A percentile compares a stretch with the other conserved stretches of the same genome.
phyloP scores from a whole-genome alignment of 805 yeast genomes.

The Ogataea nakhonphanomensis region DNA sequence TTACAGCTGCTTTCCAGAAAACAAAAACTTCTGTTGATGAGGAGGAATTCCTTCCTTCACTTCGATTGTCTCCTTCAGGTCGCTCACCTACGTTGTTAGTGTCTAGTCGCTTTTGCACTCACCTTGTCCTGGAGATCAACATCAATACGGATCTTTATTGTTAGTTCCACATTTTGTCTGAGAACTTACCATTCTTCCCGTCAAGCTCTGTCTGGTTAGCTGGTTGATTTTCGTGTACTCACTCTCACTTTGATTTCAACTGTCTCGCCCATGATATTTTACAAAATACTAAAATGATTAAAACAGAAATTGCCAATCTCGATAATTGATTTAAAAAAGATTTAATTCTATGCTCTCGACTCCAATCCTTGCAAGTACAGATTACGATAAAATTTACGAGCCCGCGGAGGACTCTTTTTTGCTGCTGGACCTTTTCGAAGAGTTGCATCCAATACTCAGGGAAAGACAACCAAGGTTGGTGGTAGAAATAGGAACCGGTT shows the following conservation, averaged over 20 bases:
- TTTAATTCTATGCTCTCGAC: conserved; percentile 66
- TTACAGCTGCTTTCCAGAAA: conserved; percentile 85
- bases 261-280: conserved; percentile 9
- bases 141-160: conserved; percentile 58
- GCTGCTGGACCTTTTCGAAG: conserved; percentile 75
- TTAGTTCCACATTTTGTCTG: not conserved
- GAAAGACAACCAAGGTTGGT: conserved; percentile 45
- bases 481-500: conserved; percentile 86
- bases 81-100: conserved; percentile 37
- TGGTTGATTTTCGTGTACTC: conserved; percentile 10
- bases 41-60: conserved; percentile 98
- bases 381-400: conserved; percentile 78
- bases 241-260: conserved; percentile 34
- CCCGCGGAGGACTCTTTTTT: conserved; percentile 93
- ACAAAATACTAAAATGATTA: too few species aligned
- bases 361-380: conserved; percentile 55
- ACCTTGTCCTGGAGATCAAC: conserved; percentile 66
- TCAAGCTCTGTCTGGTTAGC: conserved; percentile 47
- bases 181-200: conserved; percentile 66
- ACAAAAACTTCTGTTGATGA: conserved; percentile 87
- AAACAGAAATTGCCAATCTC: too few species aligned
- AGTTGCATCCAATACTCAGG: conserved; percentile 39
- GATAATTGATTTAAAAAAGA: not conserved
- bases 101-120: conserved; percentile 26
- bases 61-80: conserved; percentile 87